Percentiles rank a stretch among this genome's conserved stretches.
phyloP scores from a whole-genome alignment of 306 rosid species.

The Fragaria vesca region DNA sequence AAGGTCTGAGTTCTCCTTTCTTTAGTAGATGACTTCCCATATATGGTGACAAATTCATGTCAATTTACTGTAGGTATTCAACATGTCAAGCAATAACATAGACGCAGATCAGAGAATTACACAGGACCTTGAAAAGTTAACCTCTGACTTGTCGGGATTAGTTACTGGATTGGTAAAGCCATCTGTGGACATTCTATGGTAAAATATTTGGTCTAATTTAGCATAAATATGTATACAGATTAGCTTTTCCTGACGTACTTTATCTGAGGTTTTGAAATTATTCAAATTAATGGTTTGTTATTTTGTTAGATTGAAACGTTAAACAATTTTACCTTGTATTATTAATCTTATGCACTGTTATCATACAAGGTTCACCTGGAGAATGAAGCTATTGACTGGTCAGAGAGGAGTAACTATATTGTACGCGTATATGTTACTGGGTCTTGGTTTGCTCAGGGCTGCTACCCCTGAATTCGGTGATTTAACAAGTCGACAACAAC shows the following conservation, averaged over 20 bases:
- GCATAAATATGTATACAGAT: neutral
- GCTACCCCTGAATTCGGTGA: conserved; percentile 98
- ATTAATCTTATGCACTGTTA: conserved; percentile 9
- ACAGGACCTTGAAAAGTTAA: conserved; percentile 89
- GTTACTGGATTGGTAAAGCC: conserved; percentile 99
- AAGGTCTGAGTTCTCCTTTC: neutral
- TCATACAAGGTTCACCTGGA: conserved; percentile 94
- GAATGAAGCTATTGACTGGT: conserved; percentile 97
- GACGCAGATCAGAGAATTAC: conserved; percentile 99
- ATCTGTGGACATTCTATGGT: conserved; percentile 94
- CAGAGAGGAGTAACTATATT: conserved; percentile 90
- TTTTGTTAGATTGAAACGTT: neutral
- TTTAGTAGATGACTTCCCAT: neutral
- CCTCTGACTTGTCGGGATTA: conserved; percentile 83
- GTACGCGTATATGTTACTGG: conserved; percentile 93
- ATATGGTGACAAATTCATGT: conserved; percentile 24
- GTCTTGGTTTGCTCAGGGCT: conserved; percentile 82
- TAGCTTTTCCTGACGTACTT: neutral
- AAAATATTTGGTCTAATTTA: conserved; percentile 33
- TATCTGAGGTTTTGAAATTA: conserved; percentile 14
- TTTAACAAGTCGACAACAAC: conserved; percentile 85
- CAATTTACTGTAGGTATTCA: conserved; percentile 68
- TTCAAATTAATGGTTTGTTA: neutral
- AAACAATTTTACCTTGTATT: conserved; percentile 8
- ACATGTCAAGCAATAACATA: conserved; percentile 74